These are phyloP conservation scores for Gaultheria prostrata DNA, from an alignment of 148 eudicot genomes.

Conservation along the genomic window DNA sequence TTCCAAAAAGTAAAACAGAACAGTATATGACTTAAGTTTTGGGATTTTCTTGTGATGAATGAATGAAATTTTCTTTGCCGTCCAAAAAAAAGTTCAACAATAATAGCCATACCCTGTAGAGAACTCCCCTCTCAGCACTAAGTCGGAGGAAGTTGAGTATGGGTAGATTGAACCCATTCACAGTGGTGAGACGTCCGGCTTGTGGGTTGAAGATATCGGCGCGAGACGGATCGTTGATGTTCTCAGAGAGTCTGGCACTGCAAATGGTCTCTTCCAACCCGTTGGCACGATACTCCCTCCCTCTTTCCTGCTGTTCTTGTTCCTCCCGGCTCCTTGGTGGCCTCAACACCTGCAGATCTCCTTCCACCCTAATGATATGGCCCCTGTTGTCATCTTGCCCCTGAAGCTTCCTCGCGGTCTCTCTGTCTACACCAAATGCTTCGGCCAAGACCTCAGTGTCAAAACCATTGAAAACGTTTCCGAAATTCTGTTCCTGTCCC, in stretches of 20 bases:
- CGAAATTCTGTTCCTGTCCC: slow-evolving; percentile 3
- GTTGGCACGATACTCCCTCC: slow-evolving; percentile 22
- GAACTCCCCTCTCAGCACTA: slow-evolving; percentile 68
- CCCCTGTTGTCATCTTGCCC: slow-evolving; percentile 57
- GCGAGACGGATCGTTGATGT: slow-evolving; percentile 46
- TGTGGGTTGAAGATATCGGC: slow-evolving; percentile 67
- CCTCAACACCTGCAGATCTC: slow-evolving; percentile 49
- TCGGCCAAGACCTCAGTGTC: slow-evolving; percentile 36
- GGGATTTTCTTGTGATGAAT: too few species aligned
- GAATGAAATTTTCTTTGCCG: too few species aligned
- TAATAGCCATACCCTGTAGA: slow-evolving; percentile 47
- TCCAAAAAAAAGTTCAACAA: too few species aligned
- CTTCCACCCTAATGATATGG: slow-evolving; percentile 43
- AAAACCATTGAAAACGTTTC: slow-evolving; percentile 58
- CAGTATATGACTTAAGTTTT: too few species aligned
- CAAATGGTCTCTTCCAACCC: slow-evolving; percentile 76
- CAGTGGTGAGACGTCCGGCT: slow-evolving; percentile 55
- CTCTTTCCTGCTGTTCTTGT: slow-evolving; percentile 16
- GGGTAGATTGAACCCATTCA: slow-evolving; percentile 64
- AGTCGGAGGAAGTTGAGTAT: slow-evolving; percentile 48
- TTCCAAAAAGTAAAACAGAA: too few species aligned
- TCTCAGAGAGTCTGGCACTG: slow-evolving; percentile 37
- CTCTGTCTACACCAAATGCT: slow-evolving; percentile 45
- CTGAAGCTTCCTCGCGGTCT: slow-evolving; percentile 48
- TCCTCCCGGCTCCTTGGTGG: slow-evolving; percentile 33